Evolutionary conservation across 768 basidiomycete genomes (phyloP), one percentile per base, ranked within the genome.

Genomic region (Dendrothele bispora): DNA sequence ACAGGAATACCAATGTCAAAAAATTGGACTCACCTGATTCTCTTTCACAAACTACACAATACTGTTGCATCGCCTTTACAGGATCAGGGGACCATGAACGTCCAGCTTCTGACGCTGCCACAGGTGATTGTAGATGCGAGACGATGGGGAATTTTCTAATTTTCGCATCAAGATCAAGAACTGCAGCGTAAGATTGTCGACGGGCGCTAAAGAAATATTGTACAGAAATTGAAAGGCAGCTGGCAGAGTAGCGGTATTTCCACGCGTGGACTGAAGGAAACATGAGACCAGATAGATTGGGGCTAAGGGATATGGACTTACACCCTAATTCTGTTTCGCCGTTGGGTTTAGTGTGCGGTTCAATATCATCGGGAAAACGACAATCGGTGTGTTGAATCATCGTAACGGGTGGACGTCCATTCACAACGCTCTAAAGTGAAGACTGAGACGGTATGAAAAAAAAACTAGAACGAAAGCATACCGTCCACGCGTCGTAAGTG

Each of bases 141-240:
- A 80, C 78, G 3, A 77, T 57, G 1, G 72, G 70, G 54, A 78
- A 80, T 25, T 72, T 69, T 30, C 79, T 75, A 38, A 83, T 75
- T 27, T 65, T 71, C 40, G 69, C 67, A 63, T 83, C 80, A 40
- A 80, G 57, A 21, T 74, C 71, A 24, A 81, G 66, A 2, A 82
- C 55, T 4, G 69, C 65, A 8, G 66, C 57, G 55, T 82, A 82
- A 14, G 62, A 59, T 3, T 70, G 69, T 15, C 57, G 59, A 41
- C 61, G 63, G 4, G 61, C 67, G 38, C 61, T 68, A 52, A 77
- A 75, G 2, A 71, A 65, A 54, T 72, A 74, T 24, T 71, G 66
- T 2, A 73, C 63, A 5, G 77, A 69, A 20, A 64, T 62, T 2
- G 73, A 69, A 30, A 80, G 62, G 52, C 77, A 78, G 40, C 61